Base-by-base conservation (phyloP, 176 grass and related monocot species). In the Oryza glaberrima region DNA sequence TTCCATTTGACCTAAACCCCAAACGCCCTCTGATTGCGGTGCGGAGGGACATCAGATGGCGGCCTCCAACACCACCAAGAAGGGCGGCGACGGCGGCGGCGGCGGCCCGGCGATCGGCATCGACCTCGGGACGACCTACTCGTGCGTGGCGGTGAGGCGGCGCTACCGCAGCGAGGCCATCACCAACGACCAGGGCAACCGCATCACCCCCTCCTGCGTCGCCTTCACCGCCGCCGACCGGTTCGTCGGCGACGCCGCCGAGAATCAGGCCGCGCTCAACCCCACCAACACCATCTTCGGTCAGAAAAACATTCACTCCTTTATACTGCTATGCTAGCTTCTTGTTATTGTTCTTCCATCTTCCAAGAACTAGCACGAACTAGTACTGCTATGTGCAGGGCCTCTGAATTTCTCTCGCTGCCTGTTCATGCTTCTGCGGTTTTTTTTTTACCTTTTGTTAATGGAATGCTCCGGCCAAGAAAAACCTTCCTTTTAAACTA, bases 221-320 rank as follows among this genome's bases (percentile, higher is more conserved):
- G 93, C 66, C 23, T 95, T 95, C 90, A 92, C 94, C 2, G 78
- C 47, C 47, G 13, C 70, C 51, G 94, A 96, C 74, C 69, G 94
- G 68, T 84, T 96, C 65, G 89, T 96, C 81, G 91, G 94, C 72
- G 94, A 96, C 35, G 91, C 94, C 1, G 94, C 94, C 5, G 93
- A 96, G 91, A 93, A 96, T 79, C 94, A 96, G 79, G 94, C 93
- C 70, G 94, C 94, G 82, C 93, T 96, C 91, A 96, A 96, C 78
- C 91, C 94, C 3, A 85, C 63, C 81, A 96, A 96, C 84, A 96
- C 94, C 44, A 41, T 41, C 40, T 41, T 41, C 7, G 40, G 40
- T 41, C 7, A 41, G 40, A 8, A 2, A 1, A 8, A 32, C 30
- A 32, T 7, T 41, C 40, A 7, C 40, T 41, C 40, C 91, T 96